Conservation (phyloP, 495 filamentous ascomycete species). For the Hyaloscypha bicolor region DNA sequence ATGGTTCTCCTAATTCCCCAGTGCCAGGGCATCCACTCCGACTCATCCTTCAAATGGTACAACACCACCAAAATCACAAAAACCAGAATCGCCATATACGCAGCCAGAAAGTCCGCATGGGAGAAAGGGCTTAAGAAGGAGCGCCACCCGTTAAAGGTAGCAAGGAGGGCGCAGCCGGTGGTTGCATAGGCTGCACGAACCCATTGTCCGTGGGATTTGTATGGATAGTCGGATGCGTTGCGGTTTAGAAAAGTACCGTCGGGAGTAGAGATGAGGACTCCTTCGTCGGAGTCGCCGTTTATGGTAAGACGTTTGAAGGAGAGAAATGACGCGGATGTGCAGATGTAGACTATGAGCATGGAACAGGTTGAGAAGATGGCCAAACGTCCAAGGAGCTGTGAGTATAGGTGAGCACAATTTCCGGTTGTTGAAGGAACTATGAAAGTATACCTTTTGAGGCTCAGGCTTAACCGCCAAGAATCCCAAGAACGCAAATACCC, state of each 20-base stretch:
- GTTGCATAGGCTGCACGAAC: slow-evolving; percentile 44
- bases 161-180: slow-evolving; percentile 39
- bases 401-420: too few relatives aligned
- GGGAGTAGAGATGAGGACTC: slow-evolving; percentile 20
- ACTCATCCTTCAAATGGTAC: slow-evolving; percentile 33
- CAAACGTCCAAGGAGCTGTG: slow-evolving; percentile 33
- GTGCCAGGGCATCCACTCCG: slow-evolving; percentile 27
- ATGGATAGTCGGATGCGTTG: slow-evolving; percentile 43
- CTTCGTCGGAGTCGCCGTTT: slow-evolving; percentile 7
- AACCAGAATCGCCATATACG: slow-evolving; percentile 29
- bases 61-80: slow-evolving; percentile 31
- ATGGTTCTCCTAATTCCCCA: slow-evolving; percentile 34
- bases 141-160: slow-evolving; percentile 45
- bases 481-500: slow-evolving; percentile 35
- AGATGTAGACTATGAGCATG: slow-evolving; percentile 42
- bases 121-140: slow-evolving; percentile 32
- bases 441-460: slow-evolving; percentile 7
- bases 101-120: slow-evolving; percentile 13
- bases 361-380: slow-evolving; percentile 47
- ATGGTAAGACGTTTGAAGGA: slow-evolving; percentile 39
- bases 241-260: slow-evolving; percentile 40
- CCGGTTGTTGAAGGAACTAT: not conserved
- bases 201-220: slow-evolving; percentile 46
- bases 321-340: slow-evolving; percentile 43
- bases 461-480: slow-evolving; percentile 31